Base-by-base conservation (phyloP, 352 stramenopile species). In the Phytophthora fragariae region DNA sequence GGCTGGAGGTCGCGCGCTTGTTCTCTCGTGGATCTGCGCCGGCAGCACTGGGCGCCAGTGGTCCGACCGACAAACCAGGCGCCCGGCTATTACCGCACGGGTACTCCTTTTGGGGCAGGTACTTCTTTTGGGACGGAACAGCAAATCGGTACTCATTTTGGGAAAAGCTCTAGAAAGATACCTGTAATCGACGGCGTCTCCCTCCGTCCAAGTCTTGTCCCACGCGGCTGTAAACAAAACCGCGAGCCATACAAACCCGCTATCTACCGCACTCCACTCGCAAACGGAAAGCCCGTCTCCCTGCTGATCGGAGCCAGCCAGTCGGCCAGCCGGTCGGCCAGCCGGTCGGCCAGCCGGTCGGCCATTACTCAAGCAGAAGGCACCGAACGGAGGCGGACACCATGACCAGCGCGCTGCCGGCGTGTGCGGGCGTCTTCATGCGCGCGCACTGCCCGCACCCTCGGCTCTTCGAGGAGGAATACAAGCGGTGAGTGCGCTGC, bases 391-490 rank as follows among this genome's bases (percentile, higher is more conserved):
- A 67, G 8, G 1, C 17, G 24, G 29, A 35, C 39, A 21, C 11
- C 27, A 77, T 73, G 70, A 33, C 60, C 10, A 65, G 14, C 5
- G 44, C 46, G 39, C 61, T 76, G 62, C 68, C 57, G 17, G 61
- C 77, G 3, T 76, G 82, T 60, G 66, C 75, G 17, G 86, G 81
- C 46, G 70, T 73, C 21, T 90, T 92, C 52, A 75, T 73, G 49
- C 79, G 70, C 53, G 57, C 62, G 24, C 71, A 67, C 50, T 92
- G 84, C 64, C 31, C 53, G 15, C 84, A 92, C 46, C 33, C 70
- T 12, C 59, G 61, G 66, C 72, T 92, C 35, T 92, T 92, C 59
- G 55, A 80, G 49, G 59, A 59, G 31, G 84, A 92, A 63, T 92
- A 92, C 80, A 92, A 92, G 65, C 80, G 84, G 84, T 92, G 59